Evolutionary conservation across 2,329 filamentous ascomycete genomes (phyloP).

Genomic region (Scedosporium apiospermum): DNA sequence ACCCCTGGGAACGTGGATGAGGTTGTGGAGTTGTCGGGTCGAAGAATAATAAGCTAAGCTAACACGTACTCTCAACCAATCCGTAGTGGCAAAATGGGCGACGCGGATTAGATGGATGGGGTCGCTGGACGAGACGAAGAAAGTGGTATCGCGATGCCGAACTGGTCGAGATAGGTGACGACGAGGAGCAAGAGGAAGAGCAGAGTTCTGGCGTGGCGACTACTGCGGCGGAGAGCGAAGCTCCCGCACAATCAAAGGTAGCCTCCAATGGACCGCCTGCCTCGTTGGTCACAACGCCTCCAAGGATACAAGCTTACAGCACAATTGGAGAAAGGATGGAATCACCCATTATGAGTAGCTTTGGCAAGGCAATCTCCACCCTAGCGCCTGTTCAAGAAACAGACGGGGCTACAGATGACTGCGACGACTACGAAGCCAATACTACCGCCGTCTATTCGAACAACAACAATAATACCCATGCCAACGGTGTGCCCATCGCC

Average conservation of each 20-base stretch:
- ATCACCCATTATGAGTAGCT: conserved; percentile 12
- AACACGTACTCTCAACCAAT: background rate
- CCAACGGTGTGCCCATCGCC: conserved; percentile 2
- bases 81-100: conserved; percentile 79
- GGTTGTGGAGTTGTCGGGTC: too few relatives aligned
- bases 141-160: conserved; percentile 98
- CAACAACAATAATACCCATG: conserved; percentile 8
- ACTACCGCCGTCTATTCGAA: too few relatives aligned
- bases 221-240: conserved; percentile 10
- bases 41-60: background rate
- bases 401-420: conserved; percentile 15
- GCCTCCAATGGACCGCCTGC: background rate
- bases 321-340: conserved; percentile 28
- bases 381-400: conserved; percentile 4
- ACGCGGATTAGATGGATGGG: conserved; percentile 82
- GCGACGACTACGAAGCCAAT: conserved; percentile 15
- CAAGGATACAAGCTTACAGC: conserved; percentile 21
- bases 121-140: conserved; percentile 79
- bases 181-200: conserved; percentile 28
- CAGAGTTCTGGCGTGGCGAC: conserved; percentile 10
- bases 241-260: conserved; percentile 3
- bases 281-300: conserved; percentile 5
- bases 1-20: background rate
- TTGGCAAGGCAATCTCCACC: conserved; percentile 11
- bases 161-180: conserved; percentile 63